A percentile compares a stretch with the other conserved stretches of the same genome.
Evolutionary conservation across 1,284 basidiomycete genomes (phyloP).

Genomic region (Flammula alnicola): DNA sequence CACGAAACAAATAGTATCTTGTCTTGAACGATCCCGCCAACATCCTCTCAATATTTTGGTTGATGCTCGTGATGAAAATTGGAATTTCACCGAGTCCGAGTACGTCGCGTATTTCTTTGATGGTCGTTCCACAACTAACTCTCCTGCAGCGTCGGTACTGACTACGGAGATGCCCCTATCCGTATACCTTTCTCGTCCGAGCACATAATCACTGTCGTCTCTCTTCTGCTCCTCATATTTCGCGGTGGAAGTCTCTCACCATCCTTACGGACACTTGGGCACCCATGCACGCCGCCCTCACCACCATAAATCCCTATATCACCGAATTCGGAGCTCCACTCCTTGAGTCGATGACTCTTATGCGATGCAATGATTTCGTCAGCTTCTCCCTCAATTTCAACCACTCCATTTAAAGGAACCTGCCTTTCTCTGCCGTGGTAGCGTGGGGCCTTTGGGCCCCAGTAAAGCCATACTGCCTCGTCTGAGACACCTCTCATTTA

Average conservation of each 20-base stretch:
- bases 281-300: conserved; percentile 53
- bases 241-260: conserved; percentile 53
- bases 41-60: conserved; percentile 56
- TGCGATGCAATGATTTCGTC: conserved; percentile 60
- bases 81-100: conserved; percentile 55
- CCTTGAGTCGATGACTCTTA: conserved; percentile 55
- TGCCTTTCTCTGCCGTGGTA: conserved; percentile 37
- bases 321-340: conserved; percentile 41
- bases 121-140: conserved; percentile 5
- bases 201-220: conserved; percentile 47
- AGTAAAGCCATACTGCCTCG: conserved; percentile 36
- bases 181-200: conserved; percentile 43
- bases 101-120: conserved; percentile 36
- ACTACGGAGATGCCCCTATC: conserved; percentile 27
- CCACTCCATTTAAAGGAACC: conserved; percentile 43
- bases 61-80: conserved; percentile 56
- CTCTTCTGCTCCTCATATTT: conserved; percentile 50
- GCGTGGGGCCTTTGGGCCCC: background rate
- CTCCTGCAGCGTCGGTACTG: conserved; percentile 18
- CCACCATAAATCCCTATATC: conserved; percentile 42
- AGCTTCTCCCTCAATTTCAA: conserved; percentile 49
- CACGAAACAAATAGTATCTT: conserved; percentile 38
- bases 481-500: conserved; percentile 47
- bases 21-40: conserved; percentile 47
- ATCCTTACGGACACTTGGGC: conserved; percentile 58